Percentiles rank a stretch among this genome's conserved stretches.
phyloP scores from a whole-genome alignment of 805 yeast genomes.

The Phaffomyces thermotolerans region DNA sequence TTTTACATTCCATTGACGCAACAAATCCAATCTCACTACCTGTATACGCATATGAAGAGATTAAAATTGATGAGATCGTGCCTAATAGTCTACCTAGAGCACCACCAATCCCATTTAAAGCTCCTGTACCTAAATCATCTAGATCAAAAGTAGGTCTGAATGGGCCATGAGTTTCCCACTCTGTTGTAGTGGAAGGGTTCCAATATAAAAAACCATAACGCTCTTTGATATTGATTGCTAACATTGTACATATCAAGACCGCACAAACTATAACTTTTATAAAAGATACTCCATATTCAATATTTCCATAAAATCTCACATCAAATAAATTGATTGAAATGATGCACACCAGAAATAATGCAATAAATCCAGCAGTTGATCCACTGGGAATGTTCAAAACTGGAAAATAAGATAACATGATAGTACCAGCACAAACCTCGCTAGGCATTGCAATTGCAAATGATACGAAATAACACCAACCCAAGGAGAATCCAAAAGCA shows the following conservation, averaged over 20 bases:
- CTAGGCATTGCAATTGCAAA: constrained; percentile 70
- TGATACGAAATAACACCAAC: constrained; percentile 68
- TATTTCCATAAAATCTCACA: constrained; percentile 67
- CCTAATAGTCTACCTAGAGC: constrained; percentile 53
- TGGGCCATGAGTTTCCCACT: constrained; percentile 50
- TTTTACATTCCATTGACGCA: constrained; percentile 81
- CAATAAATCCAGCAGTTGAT: constrained; percentile 57
- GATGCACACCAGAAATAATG: constrained; percentile 45
- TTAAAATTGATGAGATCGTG: constrained; percentile 50
- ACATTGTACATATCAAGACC: constrained; percentile 53
- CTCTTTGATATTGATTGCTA: constrained; percentile 45
- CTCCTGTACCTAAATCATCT: constrained; percentile 50
- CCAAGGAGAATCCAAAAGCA: constrained; percentile 68
- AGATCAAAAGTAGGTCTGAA: constrained; percentile 69
- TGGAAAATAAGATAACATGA: constrained; percentile 65
- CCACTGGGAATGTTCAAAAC: constrained; percentile 42
- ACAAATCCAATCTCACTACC: constrained; percentile 80
- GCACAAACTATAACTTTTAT: constrained; percentile 48
- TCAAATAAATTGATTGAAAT: constrained; percentile 52
- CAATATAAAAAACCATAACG: constrained; percentile 66
- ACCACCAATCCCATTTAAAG: constrained; percentile 53
- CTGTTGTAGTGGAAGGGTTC: constrained; percentile 46
- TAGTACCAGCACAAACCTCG: constrained; percentile 73
- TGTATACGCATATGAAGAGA: constrained; percentile 68
- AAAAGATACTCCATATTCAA: constrained; percentile 57